A percentile compares a stretch with the other conserved stretches of the same genome.
These are phyloP conservation scores for Venturia nashicola DNA, from an alignment of 2,329 filamentous ascomycete genomes.

Conservation along the genomic window DNA sequence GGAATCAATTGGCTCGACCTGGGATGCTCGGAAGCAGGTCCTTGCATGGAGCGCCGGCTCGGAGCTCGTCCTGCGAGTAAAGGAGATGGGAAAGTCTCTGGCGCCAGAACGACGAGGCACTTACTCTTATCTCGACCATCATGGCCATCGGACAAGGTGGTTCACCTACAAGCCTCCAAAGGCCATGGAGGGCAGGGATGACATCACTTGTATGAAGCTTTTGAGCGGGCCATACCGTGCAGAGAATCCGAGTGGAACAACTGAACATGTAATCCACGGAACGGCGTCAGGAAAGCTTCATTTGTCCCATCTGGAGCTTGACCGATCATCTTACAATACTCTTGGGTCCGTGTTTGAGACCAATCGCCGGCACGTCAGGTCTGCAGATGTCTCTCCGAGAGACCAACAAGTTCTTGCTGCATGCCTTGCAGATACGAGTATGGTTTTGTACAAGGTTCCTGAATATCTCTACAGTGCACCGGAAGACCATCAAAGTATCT, in stretches of 20 bases:
- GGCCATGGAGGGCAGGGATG: conserved; percentile 40
- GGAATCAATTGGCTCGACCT: conserved; percentile 28
- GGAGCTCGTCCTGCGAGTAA: conserved; percentile 39
- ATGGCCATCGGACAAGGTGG: conserved; percentile 30
- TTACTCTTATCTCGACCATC: conserved; percentile 19
- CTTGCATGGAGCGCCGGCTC: conserved; percentile 50
- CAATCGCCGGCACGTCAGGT: conserved; percentile 25
- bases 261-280: conserved; percentile 40
- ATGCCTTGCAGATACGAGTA: conserved; percentile 31
- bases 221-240: conserved; percentile 29
- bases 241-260: conserved; percentile 17
- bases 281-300: conserved; percentile 43
- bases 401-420: conserved; percentile 36
- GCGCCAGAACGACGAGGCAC: conserved; percentile 15
- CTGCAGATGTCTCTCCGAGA: conserved; percentile 33
- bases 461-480: conserved; percentile 4
- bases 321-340: conserved; percentile 13
- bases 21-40: conserved; percentile 40
- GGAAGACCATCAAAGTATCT: background rate
- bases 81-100: conserved; percentile 26
- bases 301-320: conserved; percentile 20
- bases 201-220: conserved; percentile 46
- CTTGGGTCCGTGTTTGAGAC: conserved; percentile 5
- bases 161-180: conserved; percentile 39
- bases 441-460: conserved; percentile 16